Evolutionary conservation across 2,329 filamentous ascomycete species (phyloP), one percentile per base, ranked within the genome.

Genomic region (Pestalotiopsis sp.): DNA sequence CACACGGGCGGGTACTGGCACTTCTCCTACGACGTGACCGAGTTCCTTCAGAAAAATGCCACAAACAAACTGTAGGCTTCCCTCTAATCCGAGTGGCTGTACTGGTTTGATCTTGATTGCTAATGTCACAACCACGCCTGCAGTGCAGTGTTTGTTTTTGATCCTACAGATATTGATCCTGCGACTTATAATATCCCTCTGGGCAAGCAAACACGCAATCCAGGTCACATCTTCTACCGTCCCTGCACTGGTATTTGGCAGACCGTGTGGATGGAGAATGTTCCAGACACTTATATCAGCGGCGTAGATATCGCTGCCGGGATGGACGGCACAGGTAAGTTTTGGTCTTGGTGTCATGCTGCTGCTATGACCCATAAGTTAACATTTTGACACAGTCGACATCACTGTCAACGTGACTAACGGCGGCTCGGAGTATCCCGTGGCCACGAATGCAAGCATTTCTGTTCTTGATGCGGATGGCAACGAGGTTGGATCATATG

Each of bases 181-280:
- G 23, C 61, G 73, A 76, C 73, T 31, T 81, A 83, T 68, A 84
- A 90, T 13, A 90, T 91, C 57, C 90, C 91, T 0, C 84, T 91
- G 58, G 91, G 91, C 70, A 92, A 92, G 76, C 90, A 92, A 76
- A 87, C 85, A 0, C 74, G 85, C 0, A 79, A 78, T 0, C 88
- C 86, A 0, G 85, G 82, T 12, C 87, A 90, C 72, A 93, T 93
- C 69, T 93, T 91, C 77, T 93, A 93, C 76, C 89, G 88, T 0
- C 88, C 91, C 0, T 93, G 91, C 75, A 91, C 89, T 41, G 91
- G 91, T 4, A 93, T 93, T 71, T 93, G 91, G 91, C 91, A 93
- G 75, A 86, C 85, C 20, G 91, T 93, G 0, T 93, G 91, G 91
- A 80, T 93, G 2, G 88, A 92, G 75, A 83, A 86, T n/a, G 89